Percentiles rank a stretch among this genome's conserved stretches.
These are phyloP conservation scores for Mitragyna speciosa DNA, from an alignment of 257 asterid genomes.

Conservation along the genomic window DNA sequence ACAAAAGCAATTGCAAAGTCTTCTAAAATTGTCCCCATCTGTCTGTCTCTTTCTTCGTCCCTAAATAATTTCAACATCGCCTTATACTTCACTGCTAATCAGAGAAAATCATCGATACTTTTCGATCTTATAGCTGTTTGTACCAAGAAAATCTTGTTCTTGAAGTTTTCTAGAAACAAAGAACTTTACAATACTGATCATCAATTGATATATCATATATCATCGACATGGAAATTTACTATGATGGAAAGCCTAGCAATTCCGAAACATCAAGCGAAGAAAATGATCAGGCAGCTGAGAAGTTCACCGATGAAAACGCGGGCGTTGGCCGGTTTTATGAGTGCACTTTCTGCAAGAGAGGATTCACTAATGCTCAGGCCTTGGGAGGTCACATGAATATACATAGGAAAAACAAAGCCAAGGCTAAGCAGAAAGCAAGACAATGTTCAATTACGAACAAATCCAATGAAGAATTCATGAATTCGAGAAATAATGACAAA, in stretches of 20 bases:
- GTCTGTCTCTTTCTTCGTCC: background rate
- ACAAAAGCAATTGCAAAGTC: slow-evolving; percentile 15
- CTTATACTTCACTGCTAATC: background rate
- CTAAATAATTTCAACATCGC: slow-evolving; percentile 9
- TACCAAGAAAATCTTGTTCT: background rate
- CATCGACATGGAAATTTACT: background rate
- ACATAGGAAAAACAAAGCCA: slow-evolving; percentile 32
- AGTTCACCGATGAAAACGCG: background rate
- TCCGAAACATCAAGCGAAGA: slow-evolving; percentile 19
- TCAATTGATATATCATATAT: background rate
- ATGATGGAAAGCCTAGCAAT: slow-evolving; percentile 1
- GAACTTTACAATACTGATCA: background rate
- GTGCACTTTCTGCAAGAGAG: slow-evolving; percentile 40
- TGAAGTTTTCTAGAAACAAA: background rate
- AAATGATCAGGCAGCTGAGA: slow-evolving; percentile 7
- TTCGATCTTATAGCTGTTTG: background rate
- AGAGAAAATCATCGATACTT: background rate
- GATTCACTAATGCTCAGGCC: slow-evolving; percentile 41
- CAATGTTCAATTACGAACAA: background rate
- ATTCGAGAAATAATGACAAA: background rate
- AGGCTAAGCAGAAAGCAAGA: slow-evolving; percentile 12
- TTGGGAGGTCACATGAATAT: slow-evolving; percentile 43
- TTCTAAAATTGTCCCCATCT: background rate
- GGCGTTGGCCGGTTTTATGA: slow-evolving; percentile 25
- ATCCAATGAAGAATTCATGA: slow-evolving; percentile 9